Percentiles rank a stretch among this genome's conserved stretches.
Evolutionary conservation across 2,329 filamentous ascomycete genomes (phyloP).

Genomic region (Fonsecaea erecta): DNA sequence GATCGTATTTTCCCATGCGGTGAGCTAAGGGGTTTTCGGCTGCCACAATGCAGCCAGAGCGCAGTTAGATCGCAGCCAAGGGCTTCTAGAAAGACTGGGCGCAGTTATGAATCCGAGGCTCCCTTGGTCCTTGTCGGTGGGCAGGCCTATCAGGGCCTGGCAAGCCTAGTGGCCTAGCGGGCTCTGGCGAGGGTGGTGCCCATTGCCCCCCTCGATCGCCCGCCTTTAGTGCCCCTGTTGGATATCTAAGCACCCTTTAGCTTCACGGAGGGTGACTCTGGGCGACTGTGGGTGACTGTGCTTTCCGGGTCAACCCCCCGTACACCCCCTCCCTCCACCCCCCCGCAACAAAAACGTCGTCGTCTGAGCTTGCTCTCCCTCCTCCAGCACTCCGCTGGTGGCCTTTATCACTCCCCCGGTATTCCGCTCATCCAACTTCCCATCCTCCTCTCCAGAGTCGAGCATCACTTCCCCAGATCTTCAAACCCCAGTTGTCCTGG

Average conservation of each 20-base stretch:
- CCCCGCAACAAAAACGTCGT: conserved; percentile 11
- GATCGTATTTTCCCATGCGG: conserved; percentile 4
- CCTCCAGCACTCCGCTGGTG: conserved; percentile 26
- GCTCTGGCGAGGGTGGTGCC: background rate
- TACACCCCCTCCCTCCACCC: background rate
- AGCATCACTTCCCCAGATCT: conserved; percentile 25
- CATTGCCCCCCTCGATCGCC: background rate
- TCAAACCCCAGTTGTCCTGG: conserved; percentile 17
- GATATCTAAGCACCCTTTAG: background rate
- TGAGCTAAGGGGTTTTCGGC: conserved; percentile 1
- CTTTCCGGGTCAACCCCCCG: too few species aligned
- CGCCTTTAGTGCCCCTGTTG: background rate
- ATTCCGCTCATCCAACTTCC: conserved; percentile 24
- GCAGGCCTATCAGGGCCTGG: conserved; percentile 10
- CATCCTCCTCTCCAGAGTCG: conserved; percentile 14
- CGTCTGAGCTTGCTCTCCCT: background rate
- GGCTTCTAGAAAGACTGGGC: conserved; percentile 20
- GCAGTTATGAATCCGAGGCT: conserved; percentile 7
- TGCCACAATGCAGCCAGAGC: background rate
- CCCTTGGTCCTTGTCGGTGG: background rate
- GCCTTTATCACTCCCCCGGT: conserved; percentile 26
- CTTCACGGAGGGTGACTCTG: too few species aligned
- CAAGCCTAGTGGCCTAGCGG: too few species aligned
- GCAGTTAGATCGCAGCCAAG: background rate
- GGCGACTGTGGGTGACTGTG: too few species aligned